Conservation (phyloP, 2,329 filamentous ascomycete genomes). For the Lasiodiplodia gonubiensis region DNA sequence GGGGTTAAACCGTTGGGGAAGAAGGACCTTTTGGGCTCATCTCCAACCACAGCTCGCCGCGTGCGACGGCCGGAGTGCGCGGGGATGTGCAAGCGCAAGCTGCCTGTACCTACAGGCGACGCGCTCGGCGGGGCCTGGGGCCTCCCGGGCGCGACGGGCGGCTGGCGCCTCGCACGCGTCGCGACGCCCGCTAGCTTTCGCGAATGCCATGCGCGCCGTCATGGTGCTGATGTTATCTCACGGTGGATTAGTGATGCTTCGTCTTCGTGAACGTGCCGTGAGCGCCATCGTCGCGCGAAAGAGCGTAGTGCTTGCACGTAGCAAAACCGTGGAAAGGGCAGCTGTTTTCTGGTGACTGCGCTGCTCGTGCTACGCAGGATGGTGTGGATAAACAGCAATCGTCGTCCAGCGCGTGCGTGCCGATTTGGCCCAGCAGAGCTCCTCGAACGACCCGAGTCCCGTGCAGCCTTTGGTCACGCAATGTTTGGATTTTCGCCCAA, state of each 20-base stretch:
- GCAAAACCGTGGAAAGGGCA: neutral
- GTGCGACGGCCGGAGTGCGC: neutral
- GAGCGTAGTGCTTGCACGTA: neutral
- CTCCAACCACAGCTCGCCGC: constrained; percentile 10
- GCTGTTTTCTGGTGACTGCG: neutral
- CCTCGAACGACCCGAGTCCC: neutral
- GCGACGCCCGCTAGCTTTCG: neutral
- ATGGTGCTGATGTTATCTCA: neutral
- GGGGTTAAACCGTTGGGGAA: constrained; percentile 3
- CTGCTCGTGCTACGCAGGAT: constrained; percentile 17
- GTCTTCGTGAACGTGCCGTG: neutral
- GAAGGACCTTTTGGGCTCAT: neutral
- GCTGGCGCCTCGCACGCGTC: constrained; percentile 12
- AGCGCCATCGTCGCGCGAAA: neutral
- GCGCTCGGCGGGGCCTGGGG: neutral
- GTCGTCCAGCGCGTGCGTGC: neutral
- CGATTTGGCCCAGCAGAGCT: neutral
- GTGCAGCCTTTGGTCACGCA: neutral
- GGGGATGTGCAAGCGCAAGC: neutral
- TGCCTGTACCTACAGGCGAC: neutral
- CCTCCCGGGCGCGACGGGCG: neutral
- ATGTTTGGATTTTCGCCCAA: neutral
- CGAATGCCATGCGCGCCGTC: constrained; percentile 12
- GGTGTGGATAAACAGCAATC: neutral
- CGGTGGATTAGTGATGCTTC: neutral